Evolutionary conservation across 768 basidiomycete species (phyloP).

Genomic region (Mrakia hoshinonis): DNA sequence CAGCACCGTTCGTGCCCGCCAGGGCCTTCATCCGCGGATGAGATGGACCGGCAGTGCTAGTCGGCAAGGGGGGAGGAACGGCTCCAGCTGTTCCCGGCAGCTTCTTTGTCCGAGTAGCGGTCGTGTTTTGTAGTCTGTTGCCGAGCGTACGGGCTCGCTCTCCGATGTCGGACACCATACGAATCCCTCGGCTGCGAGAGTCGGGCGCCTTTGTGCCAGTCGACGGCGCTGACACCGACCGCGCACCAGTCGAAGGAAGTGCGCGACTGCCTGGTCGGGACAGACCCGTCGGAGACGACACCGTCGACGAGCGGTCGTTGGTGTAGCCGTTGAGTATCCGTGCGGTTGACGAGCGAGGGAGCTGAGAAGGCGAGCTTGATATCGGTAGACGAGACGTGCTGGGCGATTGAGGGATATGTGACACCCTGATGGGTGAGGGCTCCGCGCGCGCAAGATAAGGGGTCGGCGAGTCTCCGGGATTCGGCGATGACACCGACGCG

Average conservation of each 20-base stretch:
- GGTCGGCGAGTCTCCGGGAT: background rate
- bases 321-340: slow-evolving; percentile 40
- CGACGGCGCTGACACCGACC: slow-evolving; percentile 34
- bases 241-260: slow-evolving; percentile 43
- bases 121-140: slow-evolving; percentile 66
- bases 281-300: slow-evolving; percentile 55
- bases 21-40: slow-evolving; percentile 24
- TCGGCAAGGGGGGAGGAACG: background rate
- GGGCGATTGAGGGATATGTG: background rate
- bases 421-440: background rate
- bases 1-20: background rate
- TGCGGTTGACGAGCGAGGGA: slow-evolving; percentile 37
- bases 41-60: background rate
- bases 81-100: background rate
- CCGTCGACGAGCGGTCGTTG: slow-evolving; percentile 41
- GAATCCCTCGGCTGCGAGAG: slow-evolving; percentile 65
- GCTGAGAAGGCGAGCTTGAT: slow-evolving; percentile 6
- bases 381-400: slow-evolving; percentile 3
- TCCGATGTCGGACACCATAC: slow-evolving; percentile 89
- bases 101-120: background rate
- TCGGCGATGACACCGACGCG: background rate
- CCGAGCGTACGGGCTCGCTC: slow-evolving; percentile 72
- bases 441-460: background rate
- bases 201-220: slow-evolving; percentile 39
- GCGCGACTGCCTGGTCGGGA: slow-evolving; percentile 45